A percentile compares a stretch with the other conserved stretches of the same genome.
Evolutionary conservation across 495 filamentous ascomycete species (phyloP).

Genomic region (Clohesyomyces aquaticus): DNA sequence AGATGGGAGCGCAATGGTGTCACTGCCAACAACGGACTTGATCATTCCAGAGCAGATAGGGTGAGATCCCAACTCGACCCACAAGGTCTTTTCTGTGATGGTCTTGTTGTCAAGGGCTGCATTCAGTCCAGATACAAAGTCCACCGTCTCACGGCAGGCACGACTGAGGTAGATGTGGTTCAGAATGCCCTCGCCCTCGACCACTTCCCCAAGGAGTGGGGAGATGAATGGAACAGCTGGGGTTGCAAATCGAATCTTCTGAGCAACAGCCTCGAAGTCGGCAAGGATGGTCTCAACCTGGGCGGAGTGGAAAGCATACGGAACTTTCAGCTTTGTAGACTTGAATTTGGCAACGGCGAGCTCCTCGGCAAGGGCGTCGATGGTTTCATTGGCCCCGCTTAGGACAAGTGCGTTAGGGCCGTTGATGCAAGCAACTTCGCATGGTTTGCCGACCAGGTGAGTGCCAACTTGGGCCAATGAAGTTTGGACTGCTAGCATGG

Average conservation of each 20-base stretch:
- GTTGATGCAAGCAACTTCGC: conserved; percentile 60
- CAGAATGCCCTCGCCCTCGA: conserved; percentile 31
- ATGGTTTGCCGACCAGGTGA: conserved; percentile 40
- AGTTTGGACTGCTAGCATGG: conserved; percentile 57
- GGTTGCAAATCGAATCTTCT: conserved; percentile 21
- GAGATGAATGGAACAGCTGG: conserved; percentile 41
- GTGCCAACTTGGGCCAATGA: conserved; percentile 41
- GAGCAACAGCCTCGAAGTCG: conserved; percentile 21
- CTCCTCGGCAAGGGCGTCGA: conserved; percentile 25
- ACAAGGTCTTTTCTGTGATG: conserved; percentile 32
- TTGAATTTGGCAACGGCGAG: conserved; percentile 59
- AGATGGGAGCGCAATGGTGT: neutral
- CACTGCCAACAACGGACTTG: conserved; percentile 58
- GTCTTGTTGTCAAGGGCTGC: conserved; percentile 50
- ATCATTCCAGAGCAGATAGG: conserved; percentile 41
- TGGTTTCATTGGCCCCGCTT: conserved; percentile 50
- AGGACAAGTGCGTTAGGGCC: conserved; percentile 56
- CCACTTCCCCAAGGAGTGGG: conserved; percentile 36
- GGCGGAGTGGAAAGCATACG: conserved; percentile 53
- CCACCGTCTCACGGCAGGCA: conserved; percentile 72
- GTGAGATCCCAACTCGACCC: conserved; percentile 45
- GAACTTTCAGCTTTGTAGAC: conserved; percentile 62
- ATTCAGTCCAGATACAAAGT: conserved; percentile 68
- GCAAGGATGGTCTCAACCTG: conserved; percentile 43
- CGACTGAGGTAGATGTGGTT: conserved; percentile 62